A percentile compares a stretch with the other conserved stretches of the same genome.
These are phyloP conservation scores for Exophiala lecanii-corni DNA, from an alignment of 2,329 filamentous ascomycete genomes.

Conservation along the genomic window DNA sequence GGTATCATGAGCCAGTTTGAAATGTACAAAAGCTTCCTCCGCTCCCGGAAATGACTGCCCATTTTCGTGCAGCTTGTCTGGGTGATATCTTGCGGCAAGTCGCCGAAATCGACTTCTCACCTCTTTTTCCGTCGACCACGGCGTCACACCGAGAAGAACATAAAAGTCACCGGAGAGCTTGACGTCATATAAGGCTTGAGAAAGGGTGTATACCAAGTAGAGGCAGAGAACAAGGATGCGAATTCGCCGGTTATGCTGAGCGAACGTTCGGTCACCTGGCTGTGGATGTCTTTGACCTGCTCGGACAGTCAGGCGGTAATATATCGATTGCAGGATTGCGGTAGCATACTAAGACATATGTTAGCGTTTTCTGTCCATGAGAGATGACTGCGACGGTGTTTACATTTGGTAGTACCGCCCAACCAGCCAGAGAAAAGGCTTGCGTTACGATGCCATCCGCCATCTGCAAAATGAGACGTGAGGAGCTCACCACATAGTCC, in stretches of 20 bases:
- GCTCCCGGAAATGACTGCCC: constrained; percentile 27
- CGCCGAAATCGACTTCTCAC: constrained; percentile 83
- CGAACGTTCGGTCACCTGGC: constrained; percentile 62
- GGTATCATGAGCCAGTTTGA: constrained; percentile 79
- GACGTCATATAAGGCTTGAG: constrained; percentile 82
- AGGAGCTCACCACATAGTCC: too few relatives aligned
- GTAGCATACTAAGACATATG: constrained; percentile 61
- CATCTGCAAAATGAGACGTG: too few relatives aligned
- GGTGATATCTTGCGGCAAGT: constrained; percentile 65
- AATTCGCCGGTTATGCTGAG: constrained; percentile 73
- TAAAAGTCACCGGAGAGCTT: constrained; percentile 72
- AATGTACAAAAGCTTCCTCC: constrained; percentile 64
- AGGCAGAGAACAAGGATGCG: constrained; percentile 74
- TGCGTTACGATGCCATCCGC: constrained; percentile 36
- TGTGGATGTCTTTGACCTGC: constrained; percentile 77
- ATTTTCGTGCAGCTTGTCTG: constrained; percentile 64
- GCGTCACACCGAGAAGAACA: constrained; percentile 65
- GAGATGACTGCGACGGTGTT: constrained; percentile 26
- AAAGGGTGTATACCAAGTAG: constrained; percentile 89
- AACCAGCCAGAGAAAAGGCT: constrained; percentile 54
- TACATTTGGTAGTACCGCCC: constrained; percentile 60
- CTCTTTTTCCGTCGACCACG: constrained; percentile 62
- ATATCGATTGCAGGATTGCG: constrained; percentile 70
- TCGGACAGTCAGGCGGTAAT: constrained; percentile 83
- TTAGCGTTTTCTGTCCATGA: constrained; percentile 1